These are phyloP conservation scores for Nymphaea colorata DNA, from an alignment of 164 flowering plant species.

Conservation along the genomic window DNA sequence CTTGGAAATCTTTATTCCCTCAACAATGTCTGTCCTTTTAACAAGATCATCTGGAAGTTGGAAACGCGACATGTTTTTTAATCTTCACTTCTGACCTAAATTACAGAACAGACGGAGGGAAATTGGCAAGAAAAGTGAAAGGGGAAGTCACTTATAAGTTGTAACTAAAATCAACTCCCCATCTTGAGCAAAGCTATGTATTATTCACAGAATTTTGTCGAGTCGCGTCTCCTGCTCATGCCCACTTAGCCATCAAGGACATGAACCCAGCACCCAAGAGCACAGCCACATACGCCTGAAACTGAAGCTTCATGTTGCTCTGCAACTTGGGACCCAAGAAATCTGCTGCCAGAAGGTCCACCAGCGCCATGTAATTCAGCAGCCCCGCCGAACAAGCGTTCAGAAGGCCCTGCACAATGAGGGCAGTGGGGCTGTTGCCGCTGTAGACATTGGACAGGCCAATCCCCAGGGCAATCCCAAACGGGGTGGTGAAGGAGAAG, in stretches of 20 bases:
- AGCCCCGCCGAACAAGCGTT: slow-evolving; percentile 18
- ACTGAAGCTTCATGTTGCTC: slow-evolving; percentile 7
- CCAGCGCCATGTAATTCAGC: slow-evolving; percentile 17
- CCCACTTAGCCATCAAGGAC: slow-evolving; percentile 18
- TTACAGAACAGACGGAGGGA: too few species aligned
- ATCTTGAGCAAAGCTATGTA: too few species aligned
- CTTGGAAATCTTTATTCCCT: too few species aligned
- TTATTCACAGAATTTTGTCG: too few species aligned
- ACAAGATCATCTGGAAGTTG: too few species aligned
- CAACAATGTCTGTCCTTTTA: too few species aligned
- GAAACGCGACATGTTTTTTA: too few species aligned
- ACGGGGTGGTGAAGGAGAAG: slow-evolving; percentile 13
- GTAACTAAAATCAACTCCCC: too few species aligned
- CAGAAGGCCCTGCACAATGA: slow-evolving; percentile 10
- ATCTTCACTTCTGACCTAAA: too few species aligned
- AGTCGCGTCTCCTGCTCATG: neutral
- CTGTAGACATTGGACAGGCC: slow-evolving; percentile 9
- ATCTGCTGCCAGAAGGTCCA: slow-evolving; percentile 12
- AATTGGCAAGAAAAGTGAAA: too few species aligned
- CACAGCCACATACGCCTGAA: slow-evolving; percentile 7
- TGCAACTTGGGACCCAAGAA: slow-evolving; percentile 14
- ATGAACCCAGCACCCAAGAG: slow-evolving; percentile 17
- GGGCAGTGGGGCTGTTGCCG: slow-evolving; percentile 10
- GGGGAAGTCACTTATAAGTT: too few species aligned
- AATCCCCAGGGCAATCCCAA: slow-evolving; percentile 10